Evolutionary conservation across 1,139 yeast species (phyloP).

Genomic region (Hemisphaericaspora xylofermentans): DNA sequence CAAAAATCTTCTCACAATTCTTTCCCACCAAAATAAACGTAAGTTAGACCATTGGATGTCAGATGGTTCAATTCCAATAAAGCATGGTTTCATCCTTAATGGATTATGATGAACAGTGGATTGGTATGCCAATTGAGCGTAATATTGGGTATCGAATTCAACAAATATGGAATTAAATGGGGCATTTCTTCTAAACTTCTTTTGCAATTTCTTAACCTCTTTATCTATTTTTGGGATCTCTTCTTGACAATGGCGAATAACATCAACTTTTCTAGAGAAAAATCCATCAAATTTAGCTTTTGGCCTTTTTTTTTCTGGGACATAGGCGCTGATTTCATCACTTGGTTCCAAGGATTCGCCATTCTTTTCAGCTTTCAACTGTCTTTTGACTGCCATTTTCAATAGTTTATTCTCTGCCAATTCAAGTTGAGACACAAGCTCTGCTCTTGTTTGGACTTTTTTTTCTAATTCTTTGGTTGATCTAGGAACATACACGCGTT

Average conservation of each 20-base stretch:
- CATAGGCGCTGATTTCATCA: slow-evolving; percentile 59
- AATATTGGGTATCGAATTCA: slow-evolving; percentile 68
- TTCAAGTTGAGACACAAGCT: slow-evolving; percentile 64
- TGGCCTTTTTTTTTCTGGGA: slow-evolving; percentile 78
- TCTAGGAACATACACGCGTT: slow-evolving; percentile 74
- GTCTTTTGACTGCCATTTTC: slow-evolving; percentile 58
- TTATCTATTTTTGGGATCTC: slow-evolving; percentile 53
- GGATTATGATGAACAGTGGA: slow-evolving; percentile 55
- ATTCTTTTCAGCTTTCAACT: slow-evolving; percentile 67
- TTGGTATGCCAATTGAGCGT: slow-evolving; percentile 71
- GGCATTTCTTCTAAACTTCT: slow-evolving; percentile 37
- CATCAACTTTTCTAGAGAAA: slow-evolving; percentile 57
- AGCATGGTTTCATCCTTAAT: slow-evolving; percentile 46
- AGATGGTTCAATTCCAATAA: slow-evolving; percentile 58
- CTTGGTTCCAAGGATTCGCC: slow-evolving; percentile 44
- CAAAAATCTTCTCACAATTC: slow-evolving; percentile 56
- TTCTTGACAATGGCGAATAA: slow-evolving; percentile 57
- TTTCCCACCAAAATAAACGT: slow-evolving; percentile 84
- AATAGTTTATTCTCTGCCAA: slow-evolving; percentile 63
- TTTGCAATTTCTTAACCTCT: slow-evolving; percentile 55
- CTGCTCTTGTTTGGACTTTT: slow-evolving; percentile 60
- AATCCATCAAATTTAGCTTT: slow-evolving; percentile 57
- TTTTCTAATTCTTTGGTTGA: slow-evolving; percentile 58
- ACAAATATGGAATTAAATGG: slow-evolving; percentile 63
- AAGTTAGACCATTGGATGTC: slow-evolving; percentile 69